Conservation (phyloP, 75 land plant species). For the Pinus tabuliformis region DNA sequence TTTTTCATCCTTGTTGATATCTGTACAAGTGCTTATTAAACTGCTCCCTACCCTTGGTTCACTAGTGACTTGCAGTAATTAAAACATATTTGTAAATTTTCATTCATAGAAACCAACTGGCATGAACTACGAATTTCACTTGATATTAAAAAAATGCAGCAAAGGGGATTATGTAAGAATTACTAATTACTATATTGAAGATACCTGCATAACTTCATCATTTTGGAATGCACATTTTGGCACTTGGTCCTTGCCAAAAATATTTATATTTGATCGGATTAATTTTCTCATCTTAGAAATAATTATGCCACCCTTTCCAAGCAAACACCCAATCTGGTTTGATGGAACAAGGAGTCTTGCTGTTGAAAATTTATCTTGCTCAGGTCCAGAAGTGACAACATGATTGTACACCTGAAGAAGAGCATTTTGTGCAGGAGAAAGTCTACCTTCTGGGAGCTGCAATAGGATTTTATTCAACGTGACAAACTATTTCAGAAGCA, state of each 20-base stretch:
- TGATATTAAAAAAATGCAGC: no score
- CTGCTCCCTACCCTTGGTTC: constrained; percentile 38
- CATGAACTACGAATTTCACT: no score
- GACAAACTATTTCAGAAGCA: not conserved
- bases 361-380: constrained; percentile 24
- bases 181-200: not conserved
- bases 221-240: constrained; percentile 65
- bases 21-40: constrained; percentile 74
- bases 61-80: constrained; percentile 47
- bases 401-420: constrained; percentile 59
- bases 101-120: no score
- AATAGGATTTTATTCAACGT: not conserved
- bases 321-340: constrained; percentile 29
- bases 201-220: constrained; percentile 81
- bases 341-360: constrained; percentile 57
- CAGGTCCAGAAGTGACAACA: constrained; percentile 31
- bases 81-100: no score
- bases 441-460: constrained; percentile 58
- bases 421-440: constrained; percentile 67
- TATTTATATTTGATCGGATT: constrained; percentile 61
- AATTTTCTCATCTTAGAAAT: constrained; percentile 78
- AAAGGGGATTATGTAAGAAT: not conserved
- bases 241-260: constrained; percentile 62
- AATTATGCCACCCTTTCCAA: constrained; percentile 80
- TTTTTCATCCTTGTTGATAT: constrained; percentile 53